Conservation (phyloP, 805 yeast species). For the Pichia paraexigua region DNA sequence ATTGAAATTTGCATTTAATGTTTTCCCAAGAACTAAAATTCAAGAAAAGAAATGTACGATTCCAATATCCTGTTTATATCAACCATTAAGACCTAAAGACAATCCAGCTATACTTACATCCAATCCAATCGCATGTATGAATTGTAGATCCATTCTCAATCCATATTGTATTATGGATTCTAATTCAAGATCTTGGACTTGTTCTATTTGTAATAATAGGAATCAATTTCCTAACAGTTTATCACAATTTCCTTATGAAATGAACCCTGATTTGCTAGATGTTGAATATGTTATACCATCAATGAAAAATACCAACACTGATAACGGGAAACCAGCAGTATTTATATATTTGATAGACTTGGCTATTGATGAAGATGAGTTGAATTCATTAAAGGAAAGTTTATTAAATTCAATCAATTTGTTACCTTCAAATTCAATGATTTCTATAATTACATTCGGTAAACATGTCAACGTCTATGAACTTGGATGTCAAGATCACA, state of each 20-base stretch:
- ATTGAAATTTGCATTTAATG: slow-evolving; percentile 68
- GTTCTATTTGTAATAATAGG: slow-evolving; percentile 46
- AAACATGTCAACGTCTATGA: slow-evolving; percentile 54
- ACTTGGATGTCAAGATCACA: slow-evolving; percentile 30
- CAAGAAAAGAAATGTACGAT: slow-evolving; percentile 45
- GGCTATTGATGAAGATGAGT: slow-evolving; percentile 39
- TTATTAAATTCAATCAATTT: slow-evolving; percentile 34
- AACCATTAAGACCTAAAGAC: slow-evolving; percentile 46
- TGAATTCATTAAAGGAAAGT: slow-evolving; percentile 44
- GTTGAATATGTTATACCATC: slow-evolving; percentile 39
- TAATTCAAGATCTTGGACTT: slow-evolving; percentile 37
- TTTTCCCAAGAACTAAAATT: slow-evolving; percentile 45
- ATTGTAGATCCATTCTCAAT: slow-evolving; percentile 46
- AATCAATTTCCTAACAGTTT: slow-evolving; percentile 31
- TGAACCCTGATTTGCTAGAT: slow-evolving; percentile 35
- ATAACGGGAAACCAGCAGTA: slow-evolving; percentile 32
- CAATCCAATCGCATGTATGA: slow-evolving; percentile 42
- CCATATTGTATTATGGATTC: slow-evolving; percentile 39
- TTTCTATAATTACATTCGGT: slow-evolving; percentile 54
- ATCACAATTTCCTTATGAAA: slow-evolving; percentile 29
- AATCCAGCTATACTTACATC: slow-evolving; percentile 31
- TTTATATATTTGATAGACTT: slow-evolving; percentile 52
- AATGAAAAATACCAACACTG: background rate
- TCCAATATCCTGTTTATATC: slow-evolving; percentile 51
- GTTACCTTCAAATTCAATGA: slow-evolving; percentile 46